Evolutionary conservation across 73 alveolate genomes (phyloP).

Genomic region (Paramecium caudatum): DNA sequence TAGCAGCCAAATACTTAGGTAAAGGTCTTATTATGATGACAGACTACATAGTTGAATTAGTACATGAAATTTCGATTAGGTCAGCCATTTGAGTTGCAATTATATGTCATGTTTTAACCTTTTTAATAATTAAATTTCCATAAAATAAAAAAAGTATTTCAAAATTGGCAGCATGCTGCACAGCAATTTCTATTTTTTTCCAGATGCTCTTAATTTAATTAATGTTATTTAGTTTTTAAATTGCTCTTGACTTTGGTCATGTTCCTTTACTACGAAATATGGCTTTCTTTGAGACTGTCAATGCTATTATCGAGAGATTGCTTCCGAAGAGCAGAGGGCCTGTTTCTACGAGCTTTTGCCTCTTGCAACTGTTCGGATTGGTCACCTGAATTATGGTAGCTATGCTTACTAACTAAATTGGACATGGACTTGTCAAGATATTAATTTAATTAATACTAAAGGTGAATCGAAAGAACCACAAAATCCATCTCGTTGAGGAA

Average conservation of each 20-base stretch:
- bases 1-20: not conserved
- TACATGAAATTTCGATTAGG: constrained; percentile 23
- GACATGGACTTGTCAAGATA: constrained; percentile 32
- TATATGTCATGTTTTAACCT: constrained; percentile 10
- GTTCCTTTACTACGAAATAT: not conserved
- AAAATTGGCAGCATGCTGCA: not conserved
- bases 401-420: not conserved
- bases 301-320: constrained; percentile 5
- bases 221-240: not conserved
- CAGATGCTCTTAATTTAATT: constrained; percentile 18
- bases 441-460: constrained; percentile 2
- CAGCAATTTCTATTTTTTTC: constrained; percentile 52
- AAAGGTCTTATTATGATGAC: not conserved
- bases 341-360: not conserved
- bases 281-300: constrained; percentile 35
- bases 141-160: not conserved
- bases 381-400: not conserved
- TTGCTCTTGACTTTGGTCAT: constrained; percentile 17
- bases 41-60: not conserved
- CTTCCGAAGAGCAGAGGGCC: not conserved
- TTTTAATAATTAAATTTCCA: constrained; percentile 36
- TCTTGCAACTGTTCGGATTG: not conserved
- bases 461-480: constrained; percentile 15
- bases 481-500: not conserved
- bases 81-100: not conserved